phyloP scores from a whole-genome alignment of 768 basidiomycete genomes.

The Serendipita sp. region DNA sequence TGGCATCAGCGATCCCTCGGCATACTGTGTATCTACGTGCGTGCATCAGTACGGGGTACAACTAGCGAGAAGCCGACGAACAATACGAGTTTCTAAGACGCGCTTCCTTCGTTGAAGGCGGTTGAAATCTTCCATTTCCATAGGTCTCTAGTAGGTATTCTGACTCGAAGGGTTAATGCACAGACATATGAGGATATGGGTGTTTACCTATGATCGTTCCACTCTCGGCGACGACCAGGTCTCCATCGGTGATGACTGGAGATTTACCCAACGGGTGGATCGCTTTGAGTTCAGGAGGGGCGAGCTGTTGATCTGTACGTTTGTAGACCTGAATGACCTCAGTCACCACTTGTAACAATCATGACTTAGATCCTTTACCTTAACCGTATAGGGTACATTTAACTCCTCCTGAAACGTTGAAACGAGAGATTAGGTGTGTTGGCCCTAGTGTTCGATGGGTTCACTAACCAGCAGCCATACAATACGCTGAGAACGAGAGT shows the following conservation, averaged over 20 bases:
- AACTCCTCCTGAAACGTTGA: constrained; percentile 31
- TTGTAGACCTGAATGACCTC: constrained; percentile 4
- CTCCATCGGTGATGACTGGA: constrained; percentile 32
- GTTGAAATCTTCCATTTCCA: background rate
- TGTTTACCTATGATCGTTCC: constrained; percentile 29
- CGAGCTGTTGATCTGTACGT: constrained; percentile 8
- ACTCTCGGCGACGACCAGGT: constrained; percentile 27
- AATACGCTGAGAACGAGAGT: constrained; percentile 16
- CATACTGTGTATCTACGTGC: constrained; percentile 10
- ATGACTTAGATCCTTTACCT: constrained; percentile 15
- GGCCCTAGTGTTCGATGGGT: background rate
- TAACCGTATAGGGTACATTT: constrained; percentile 26
- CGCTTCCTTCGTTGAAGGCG: no score
- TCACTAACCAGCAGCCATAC: constrained; percentile 16
- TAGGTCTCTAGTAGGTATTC: background rate
- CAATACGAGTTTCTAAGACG: no score
- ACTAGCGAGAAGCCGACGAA: no score
- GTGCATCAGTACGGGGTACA: no score
- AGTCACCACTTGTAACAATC: background rate
- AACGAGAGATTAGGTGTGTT: background rate
- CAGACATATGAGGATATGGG: constrained; percentile 25
- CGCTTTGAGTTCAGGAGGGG: constrained; percentile 19
- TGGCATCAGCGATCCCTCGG: constrained; percentile 15
- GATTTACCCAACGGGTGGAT: constrained; percentile 31
- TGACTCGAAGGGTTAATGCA: constrained; percentile 5